phyloP scores from a whole-genome alignment of 2,329 filamentous ascomycete genomes.

The Colletotrichum chrysophilum region DNA sequence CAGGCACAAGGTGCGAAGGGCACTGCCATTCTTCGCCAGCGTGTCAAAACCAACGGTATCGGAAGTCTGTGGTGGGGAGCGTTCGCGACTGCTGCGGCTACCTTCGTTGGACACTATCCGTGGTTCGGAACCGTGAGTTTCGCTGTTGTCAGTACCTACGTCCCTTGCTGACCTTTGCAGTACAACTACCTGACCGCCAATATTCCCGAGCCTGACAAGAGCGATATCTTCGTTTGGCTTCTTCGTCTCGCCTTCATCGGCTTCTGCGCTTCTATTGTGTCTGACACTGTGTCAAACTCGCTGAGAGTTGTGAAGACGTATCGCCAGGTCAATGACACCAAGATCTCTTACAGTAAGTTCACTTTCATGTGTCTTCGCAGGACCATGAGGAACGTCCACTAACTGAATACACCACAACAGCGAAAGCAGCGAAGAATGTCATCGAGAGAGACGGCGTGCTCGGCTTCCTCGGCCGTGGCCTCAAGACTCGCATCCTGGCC shows the following conservation, averaged over 20 bases:
- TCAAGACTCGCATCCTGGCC: conserved; percentile 52
- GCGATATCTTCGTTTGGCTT: conserved; percentile 45
- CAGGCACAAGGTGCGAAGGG: conserved; percentile 51
- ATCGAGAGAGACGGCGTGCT: conserved; percentile 44
- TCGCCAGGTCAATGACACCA: conserved; percentile 52
- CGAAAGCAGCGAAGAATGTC: conserved; percentile 45
- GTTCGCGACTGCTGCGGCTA: conserved; percentile 51
- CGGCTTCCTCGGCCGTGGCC: conserved; percentile 49
- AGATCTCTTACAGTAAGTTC: conserved; percentile 48
- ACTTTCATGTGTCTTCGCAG: fast-evolving
- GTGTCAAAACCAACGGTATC: conserved; percentile 47
- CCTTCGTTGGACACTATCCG: conserved; percentile 54
- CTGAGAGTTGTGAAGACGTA: conserved; percentile 54
- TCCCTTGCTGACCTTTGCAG: conserved; percentile 26
- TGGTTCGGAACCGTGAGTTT: conserved; percentile 51
- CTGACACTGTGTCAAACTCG: conserved; percentile 52
- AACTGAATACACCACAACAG: conserved; percentile 25
- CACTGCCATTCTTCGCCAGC: conserved; percentile 45
- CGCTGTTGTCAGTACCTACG: background rate
- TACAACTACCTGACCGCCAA: conserved; percentile 47
- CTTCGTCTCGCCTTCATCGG: conserved; percentile 47
- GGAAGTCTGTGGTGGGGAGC: conserved; percentile 56
- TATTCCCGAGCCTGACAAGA: conserved; percentile 44
- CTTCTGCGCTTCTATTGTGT: conserved; percentile 49
- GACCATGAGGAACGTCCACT: background rate